Evolutionary conservation across 306 rosid species (phyloP).

Genomic region (Phaseolus lunatus): DNA sequence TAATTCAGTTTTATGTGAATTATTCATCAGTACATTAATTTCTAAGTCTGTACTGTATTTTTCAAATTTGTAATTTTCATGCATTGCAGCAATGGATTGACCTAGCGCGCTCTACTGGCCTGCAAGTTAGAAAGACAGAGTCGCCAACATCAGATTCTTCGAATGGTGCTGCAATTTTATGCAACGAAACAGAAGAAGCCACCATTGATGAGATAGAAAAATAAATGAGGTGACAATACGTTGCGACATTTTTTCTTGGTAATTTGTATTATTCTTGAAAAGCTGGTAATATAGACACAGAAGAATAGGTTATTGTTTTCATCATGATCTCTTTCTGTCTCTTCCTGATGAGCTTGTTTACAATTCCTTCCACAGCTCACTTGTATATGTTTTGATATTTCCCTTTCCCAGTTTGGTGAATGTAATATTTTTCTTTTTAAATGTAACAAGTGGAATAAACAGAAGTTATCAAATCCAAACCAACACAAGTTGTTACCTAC

Average conservation of each 20-base stretch:
- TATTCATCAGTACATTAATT: slow-evolving; percentile 15
- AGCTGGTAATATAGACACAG: slow-evolving; percentile 42
- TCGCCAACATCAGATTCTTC: slow-evolving; percentile 60
- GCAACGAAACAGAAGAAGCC: slow-evolving; percentile 70
- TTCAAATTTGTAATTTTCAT: slow-evolving; percentile 28
- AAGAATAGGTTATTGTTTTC: slow-evolving; percentile 35
- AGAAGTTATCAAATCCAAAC: slow-evolving; percentile 33
- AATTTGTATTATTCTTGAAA: slow-evolving; percentile 45
- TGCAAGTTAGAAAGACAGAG: slow-evolving; percentile 73
- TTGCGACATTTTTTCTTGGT: slow-evolving; percentile 25
- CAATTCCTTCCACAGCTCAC: slow-evolving; percentile 24
- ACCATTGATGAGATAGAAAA: slow-evolving; percentile 68
- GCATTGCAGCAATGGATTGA: slow-evolving; percentile 95
- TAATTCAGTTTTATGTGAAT: slow-evolving; percentile 12
- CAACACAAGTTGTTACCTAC: not conserved
- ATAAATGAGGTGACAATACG: slow-evolving; percentile 57
- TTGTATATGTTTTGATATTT: slow-evolving; percentile 22
- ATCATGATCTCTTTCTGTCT: not conserved
- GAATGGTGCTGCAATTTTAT: slow-evolving; percentile 59
- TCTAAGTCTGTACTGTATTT: not conserved
- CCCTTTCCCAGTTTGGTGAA: slow-evolving; percentile 38
- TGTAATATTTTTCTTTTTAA: not conserved
- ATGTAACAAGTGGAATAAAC: not conserved
- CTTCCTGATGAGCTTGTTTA: not conserved
- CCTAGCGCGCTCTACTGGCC: slow-evolving; percentile 79